phyloP scores from a whole-genome alignment of 129 eudicot genomes.

The Scalesia atractyloides region DNA sequence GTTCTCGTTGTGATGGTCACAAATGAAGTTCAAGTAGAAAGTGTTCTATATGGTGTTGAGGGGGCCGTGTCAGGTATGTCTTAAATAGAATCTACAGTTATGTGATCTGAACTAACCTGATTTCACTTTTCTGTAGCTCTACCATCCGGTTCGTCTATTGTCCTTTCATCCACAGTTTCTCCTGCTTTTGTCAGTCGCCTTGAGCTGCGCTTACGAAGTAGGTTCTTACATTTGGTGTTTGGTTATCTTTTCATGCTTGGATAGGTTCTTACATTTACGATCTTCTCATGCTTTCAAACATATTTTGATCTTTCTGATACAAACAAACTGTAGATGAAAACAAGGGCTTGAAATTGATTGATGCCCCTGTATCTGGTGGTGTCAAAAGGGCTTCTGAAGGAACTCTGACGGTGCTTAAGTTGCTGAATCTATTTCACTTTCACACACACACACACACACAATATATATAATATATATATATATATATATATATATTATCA shows the following conservation, averaged over 20 bases:
- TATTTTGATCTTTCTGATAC: constrained; percentile 17
- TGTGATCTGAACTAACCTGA: constrained; percentile 31
- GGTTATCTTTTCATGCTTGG: constrained; percentile 13
- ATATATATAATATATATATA: no score
- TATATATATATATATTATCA: no score
- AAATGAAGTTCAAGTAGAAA: constrained; percentile 96
- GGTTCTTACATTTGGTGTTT: constrained; percentile 35
- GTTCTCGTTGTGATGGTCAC: constrained; percentile 93
- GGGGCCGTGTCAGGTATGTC: constrained; percentile 80
- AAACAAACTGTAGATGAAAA: constrained; percentile 49
- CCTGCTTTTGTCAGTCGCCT: constrained; percentile 85
- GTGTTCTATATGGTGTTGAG: constrained; percentile 83
- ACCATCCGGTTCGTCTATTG: constrained; percentile 75
- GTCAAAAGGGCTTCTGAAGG: constrained; percentile 90
- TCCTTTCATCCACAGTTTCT: constrained; percentile 96
- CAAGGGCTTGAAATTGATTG: constrained; percentile 80
- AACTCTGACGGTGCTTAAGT: constrained; percentile 80
- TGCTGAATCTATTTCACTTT: constrained; percentile 14
- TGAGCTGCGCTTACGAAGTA: constrained; percentile 74
- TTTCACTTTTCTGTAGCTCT: constrained; percentile 55
- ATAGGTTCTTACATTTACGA: neutral
- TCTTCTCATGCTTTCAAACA: constrained; percentile 5
- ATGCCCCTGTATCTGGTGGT: constrained; percentile 99
- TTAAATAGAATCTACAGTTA: constrained; percentile 3
- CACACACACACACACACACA: no score